Conservation (phyloP, 2,329 filamentous ascomycete genomes). For the Aspergillus sergii region DNA sequence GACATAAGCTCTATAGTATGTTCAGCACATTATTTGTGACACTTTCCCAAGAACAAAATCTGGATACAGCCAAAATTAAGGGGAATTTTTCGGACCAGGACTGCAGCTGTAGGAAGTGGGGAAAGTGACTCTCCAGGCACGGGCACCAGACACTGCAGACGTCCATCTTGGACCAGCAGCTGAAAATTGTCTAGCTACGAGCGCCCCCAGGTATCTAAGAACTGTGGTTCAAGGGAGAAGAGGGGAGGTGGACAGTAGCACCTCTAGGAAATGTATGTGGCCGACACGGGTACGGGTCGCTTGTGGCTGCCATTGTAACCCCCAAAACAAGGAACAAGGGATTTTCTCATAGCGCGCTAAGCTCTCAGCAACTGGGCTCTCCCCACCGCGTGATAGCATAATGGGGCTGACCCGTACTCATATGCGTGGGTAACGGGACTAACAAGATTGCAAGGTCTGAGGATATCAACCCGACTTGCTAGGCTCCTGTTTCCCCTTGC, state of each 20-base stretch:
- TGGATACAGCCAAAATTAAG: neutral
- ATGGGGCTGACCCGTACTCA: neutral
- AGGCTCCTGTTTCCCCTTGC: conserved; percentile 32
- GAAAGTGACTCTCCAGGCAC: neutral
- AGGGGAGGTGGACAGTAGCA: conserved; percentile 2
- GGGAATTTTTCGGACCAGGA: neutral
- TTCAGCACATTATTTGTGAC: conserved; percentile 19
- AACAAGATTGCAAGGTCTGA: neutral
- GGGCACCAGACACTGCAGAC: neutral
- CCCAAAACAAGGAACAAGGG: neutral
- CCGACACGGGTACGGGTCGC: neutral
- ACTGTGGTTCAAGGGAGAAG: neutral
- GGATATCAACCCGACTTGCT: conserved; percentile 29
- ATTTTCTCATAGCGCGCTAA: neutral
- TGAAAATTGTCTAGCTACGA: neutral
- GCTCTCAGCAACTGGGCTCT: neutral
- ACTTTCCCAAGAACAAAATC: neutral
- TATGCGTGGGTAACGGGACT: neutral
- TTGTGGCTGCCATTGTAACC: no score
- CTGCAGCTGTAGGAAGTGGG: neutral
- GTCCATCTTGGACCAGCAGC: neutral
- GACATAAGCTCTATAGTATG: conserved; percentile 17
- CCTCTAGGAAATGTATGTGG: neutral
- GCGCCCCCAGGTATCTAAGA: neutral
- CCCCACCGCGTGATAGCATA: neutral